Conservation (phyloP, 495 filamentous ascomycete genomes). For the Penicillium cataractarum region DNA sequence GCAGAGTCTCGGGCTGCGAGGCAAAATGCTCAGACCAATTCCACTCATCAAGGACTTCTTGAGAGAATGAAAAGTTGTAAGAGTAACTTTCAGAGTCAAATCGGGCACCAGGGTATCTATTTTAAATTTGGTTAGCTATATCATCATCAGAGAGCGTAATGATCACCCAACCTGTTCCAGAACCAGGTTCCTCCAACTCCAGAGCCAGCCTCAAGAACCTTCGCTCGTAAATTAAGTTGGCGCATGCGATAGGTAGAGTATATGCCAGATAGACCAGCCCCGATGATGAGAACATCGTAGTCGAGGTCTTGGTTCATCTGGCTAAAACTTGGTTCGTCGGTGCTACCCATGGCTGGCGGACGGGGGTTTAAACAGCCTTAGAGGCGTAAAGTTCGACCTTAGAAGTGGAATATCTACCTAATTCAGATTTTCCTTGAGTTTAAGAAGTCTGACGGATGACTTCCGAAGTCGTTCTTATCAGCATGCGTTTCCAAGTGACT, state of each 20-base stretch:
- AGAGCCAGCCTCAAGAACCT: constrained; percentile 48
- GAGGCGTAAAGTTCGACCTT: no score
- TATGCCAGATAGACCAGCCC: constrained; percentile 51
- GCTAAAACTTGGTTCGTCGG: no score
- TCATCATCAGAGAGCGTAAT: no score
- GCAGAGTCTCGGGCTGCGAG: constrained; percentile 42
- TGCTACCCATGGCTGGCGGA: no score
- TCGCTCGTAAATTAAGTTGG: constrained; percentile 30
- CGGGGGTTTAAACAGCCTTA: no score
- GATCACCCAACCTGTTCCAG: constrained; percentile 46
- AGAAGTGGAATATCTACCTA: no score
- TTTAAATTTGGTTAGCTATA: constrained; percentile 12
- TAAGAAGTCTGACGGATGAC: no score
- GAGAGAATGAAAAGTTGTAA: constrained; percentile 54
- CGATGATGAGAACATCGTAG: constrained; percentile 56
- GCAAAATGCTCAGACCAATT: constrained; percentile 41
- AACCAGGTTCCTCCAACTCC: constrained; percentile 55
- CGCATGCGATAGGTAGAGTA: constrained; percentile 38
- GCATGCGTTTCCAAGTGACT: no score
- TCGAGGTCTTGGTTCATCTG: constrained; percentile 21
- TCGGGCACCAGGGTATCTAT: constrained; percentile 51
- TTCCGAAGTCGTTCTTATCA: no score
- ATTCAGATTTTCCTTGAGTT: no score
- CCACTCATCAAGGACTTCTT: constrained; percentile 53
- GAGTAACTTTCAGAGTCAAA: constrained; percentile 50